Base-by-base conservation (phyloP, 1,139 yeast genomes). In the Arxiozyma slooffiae region DNA sequence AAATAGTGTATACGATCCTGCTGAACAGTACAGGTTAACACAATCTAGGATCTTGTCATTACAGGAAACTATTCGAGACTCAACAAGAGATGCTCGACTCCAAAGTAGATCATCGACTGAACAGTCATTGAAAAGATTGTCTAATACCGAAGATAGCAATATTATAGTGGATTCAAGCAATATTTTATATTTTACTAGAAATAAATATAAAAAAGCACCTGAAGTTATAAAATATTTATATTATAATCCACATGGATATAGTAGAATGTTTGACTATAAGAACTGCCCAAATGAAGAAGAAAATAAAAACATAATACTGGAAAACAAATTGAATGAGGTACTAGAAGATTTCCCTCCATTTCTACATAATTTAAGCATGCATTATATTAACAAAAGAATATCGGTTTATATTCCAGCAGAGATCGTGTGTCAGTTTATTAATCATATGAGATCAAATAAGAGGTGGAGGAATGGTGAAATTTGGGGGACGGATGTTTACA, bases 401-500 rank as follows among this genome's bases (percentile, higher is more conserved):
- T 34, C 45, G 3, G 45, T 42, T 30, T 42, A 42, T 18, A 42
- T 42, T 7, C 45, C 45, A 4, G 16, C 20, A 24, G 38, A 42
- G 20, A 30, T 42, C 9, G 36, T 42, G n/a, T 30, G 26, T 20
- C 38, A 34, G 20, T 42, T 20, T 21, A n/a, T 42, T 9, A 34
- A 30, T 30, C 71, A 73, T 39, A 69, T 73, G 48, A 44, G 9
- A 44, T 22, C 48, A 50, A 52, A 56, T 43, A 57, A 56, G 20
- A 55, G 68, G 38, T 48, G 55, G 17, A 63, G 63, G 40, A 73
- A 77, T 53, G 71, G 95, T 42, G 78, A 79, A 50, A 62, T 89
- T 1, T 92, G 97, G 97, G 98, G 98, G 2, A 87, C 96, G 0
- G 89, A 84, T 49, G 73, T 92, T 2, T 92, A 90, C 67, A 86